A percentile compares a stretch with the other conserved stretches of the same genome.
phyloP scores from a whole-genome alignment of 202 grass and related monocot genomes.

The Dendrocalamus latiflorus region DNA sequence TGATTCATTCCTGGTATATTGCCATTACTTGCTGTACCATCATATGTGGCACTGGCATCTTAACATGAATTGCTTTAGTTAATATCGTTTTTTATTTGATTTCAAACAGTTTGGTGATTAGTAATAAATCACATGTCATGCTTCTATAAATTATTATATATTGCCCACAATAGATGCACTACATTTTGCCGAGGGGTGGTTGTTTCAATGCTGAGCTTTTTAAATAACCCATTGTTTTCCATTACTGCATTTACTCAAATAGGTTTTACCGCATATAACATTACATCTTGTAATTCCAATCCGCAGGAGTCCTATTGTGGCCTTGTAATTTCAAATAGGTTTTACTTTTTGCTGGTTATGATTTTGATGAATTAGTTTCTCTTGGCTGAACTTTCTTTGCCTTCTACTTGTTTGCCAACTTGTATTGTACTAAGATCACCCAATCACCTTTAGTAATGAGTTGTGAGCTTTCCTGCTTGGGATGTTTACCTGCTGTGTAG shows the following conservation, averaged over 20 bases:
- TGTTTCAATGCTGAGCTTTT: background rate
- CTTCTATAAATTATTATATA: background rate
- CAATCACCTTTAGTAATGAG: background rate
- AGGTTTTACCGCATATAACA: background rate
- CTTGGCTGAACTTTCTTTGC: background rate
- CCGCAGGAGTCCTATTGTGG: too few species aligned
- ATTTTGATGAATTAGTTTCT: background rate
- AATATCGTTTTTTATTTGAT: background rate
- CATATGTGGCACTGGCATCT: background rate
- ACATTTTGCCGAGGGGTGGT: background rate
- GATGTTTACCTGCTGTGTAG: background rate
- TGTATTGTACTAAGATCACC: background rate
- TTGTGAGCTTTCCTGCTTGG: background rate
- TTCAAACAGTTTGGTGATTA: background rate
- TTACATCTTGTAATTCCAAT: too few species aligned
- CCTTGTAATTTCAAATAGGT: background rate
- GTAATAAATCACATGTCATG: background rate
- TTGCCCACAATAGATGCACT: background rate
- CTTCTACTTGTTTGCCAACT: background rate
- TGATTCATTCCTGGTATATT: background rate
- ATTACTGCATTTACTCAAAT: background rate
- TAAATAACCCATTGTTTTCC: background rate
- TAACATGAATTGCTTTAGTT: background rate
- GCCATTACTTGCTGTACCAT: background rate
- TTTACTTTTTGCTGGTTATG: background rate